These are phyloP conservation scores for Apostasia shenzhenica DNA, from an alignment of 106 monocot genomes.

Conservation along the genomic window DNA sequence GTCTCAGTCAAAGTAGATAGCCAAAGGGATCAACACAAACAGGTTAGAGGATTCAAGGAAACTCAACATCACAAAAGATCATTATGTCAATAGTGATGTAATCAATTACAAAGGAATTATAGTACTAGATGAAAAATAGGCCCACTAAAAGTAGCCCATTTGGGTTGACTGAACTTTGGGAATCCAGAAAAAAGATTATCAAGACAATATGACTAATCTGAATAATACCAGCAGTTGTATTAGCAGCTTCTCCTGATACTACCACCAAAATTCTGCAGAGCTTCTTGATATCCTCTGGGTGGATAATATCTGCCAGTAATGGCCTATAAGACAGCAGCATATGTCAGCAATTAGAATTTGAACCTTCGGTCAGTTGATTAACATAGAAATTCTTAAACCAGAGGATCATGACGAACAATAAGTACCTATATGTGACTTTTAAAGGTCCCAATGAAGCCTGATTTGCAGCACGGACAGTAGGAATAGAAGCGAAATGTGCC, in stretches of 20 bases:
- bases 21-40: too few species aligned
- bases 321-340: slow-evolving; percentile 35
- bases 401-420: slow-evolving; percentile 5
- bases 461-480: slow-evolving; percentile 25
- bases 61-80: too few species aligned
- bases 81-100: too few species aligned
- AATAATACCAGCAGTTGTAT: slow-evolving; percentile 42
- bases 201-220: too few species aligned
- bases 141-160: too few species aligned
- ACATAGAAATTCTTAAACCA: neutral
- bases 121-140: too few species aligned
- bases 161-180: too few species aligned
- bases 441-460: slow-evolving; percentile 27
- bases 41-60: too few species aligned
- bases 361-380: neutral
- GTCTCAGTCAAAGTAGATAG: too few species aligned
- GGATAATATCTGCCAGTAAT: slow-evolving; percentile 77
- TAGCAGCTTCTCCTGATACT: slow-evolving; percentile 60
- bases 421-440: slow-evolving; percentile 76
- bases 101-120: too few species aligned
- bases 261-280: slow-evolving; percentile 81
- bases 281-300: slow-evolving; percentile 81
- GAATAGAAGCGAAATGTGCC: slow-evolving; percentile 38
- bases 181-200: too few species aligned
- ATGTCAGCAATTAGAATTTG: neutral